Base-by-base conservation (phyloP, 305 asterid genomes). In the Fraxinus ornus region DNA sequence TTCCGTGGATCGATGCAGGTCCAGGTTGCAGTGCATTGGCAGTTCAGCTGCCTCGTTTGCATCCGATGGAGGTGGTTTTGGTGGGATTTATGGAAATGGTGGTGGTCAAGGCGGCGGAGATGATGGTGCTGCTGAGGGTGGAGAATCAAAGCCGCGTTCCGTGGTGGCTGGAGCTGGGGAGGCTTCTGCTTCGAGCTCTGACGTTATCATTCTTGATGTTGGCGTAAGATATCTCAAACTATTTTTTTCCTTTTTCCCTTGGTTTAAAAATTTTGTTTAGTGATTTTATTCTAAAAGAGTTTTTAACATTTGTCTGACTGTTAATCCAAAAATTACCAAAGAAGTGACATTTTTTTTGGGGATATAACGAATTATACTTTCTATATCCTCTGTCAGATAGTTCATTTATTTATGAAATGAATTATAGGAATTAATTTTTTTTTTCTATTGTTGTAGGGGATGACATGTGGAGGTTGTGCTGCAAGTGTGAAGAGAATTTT, bases 401-500 rank as follows among this genome's bases (percentile, higher is more conserved):
- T 64, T 22, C 4, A 3, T 64, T 24, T 24, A 30, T 64, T 64
- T 24, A 21, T 24, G 72, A 22, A 21, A 6, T n/a, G 3, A 0
- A 7, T 39, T 10, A 39, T 39, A 39, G 47, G 47, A 19, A 57
- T 1, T 60, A 19, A n/a, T 5, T 60, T 21, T 64, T 9, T 64
- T 9, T 24, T 64, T 9, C 37, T 60, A 52, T 49, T 81, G 12
- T 82, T 55, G 55, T 41, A 90, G 93, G 93, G 93, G 70, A 90
- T 90, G 93, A 85, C 86, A 35, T 90, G 93, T 39, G 93, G 91
- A 32, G 93, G 93, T 52, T 90, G 93, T 82, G 88, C 86, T 7
- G 90, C 90, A 10, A 96, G 98, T 75, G 99, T 96, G 82, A 94
- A 90, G 91, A 93, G 98, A 82, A 97, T 97, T 86, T 90, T 97